Conservation (phyloP, 257 asterid species). For the Solanum pinnatisectum region DNA sequence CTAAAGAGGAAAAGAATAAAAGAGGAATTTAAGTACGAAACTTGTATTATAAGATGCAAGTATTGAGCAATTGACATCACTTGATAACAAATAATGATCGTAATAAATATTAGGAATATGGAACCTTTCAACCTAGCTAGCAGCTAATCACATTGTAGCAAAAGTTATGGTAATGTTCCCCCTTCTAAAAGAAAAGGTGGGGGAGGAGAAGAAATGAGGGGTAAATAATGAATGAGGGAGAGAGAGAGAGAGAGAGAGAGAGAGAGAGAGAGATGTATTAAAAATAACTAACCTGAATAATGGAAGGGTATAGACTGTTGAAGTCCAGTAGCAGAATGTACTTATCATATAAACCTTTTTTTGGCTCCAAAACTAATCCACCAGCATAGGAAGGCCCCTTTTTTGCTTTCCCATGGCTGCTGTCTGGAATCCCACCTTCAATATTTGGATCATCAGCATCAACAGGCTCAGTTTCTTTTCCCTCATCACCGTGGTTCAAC, state of each 20-base stretch:
- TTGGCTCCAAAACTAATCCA: conserved; percentile 97
- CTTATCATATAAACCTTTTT: conserved; percentile 91
- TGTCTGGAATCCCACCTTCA: conserved; percentile 41
- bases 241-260: background rate
- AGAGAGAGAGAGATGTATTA: background rate
- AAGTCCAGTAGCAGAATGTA: conserved; percentile 87
- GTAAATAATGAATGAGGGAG: background rate
- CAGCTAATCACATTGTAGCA: background rate
- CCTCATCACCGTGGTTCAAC: conserved; percentile 31
- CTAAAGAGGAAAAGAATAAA: conserved; percentile 30
- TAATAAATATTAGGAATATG: background rate
- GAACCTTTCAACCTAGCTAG: background rate
- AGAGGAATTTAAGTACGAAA: background rate
- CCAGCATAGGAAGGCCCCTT: conserved; percentile 93
- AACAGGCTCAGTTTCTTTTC: conserved; percentile 33
- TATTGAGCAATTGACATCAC: background rate
- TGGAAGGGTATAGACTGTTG: conserved; percentile 99
- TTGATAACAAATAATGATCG: background rate
- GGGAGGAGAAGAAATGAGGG: background rate
- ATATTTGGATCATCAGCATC: conserved; percentile 37
- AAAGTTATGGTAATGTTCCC: background rate
- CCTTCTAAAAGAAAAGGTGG: background rate
- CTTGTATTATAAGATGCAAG: background rate
- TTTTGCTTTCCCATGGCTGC: conserved; percentile 42
- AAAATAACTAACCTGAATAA: conserved; percentile 67